Evolutionary conservation across 148 eudicot species (phyloP).

Genomic region (Chenopodium album): DNA sequence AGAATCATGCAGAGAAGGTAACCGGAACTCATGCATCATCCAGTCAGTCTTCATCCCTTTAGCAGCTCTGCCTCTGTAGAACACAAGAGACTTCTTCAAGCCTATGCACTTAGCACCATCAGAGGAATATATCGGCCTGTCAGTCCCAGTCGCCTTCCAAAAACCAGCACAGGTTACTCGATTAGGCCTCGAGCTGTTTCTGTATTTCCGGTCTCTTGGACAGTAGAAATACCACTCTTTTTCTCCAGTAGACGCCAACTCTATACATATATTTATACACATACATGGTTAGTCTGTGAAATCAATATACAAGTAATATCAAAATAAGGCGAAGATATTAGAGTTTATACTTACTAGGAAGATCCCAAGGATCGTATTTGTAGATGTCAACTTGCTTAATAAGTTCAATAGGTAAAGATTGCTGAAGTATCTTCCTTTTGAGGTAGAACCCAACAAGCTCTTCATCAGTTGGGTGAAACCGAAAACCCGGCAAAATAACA

Average conservation of each 20-base stretch:
- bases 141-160: slow-evolving; percentile 98
- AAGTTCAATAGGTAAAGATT: slow-evolving; percentile 70
- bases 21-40: slow-evolving; percentile 99
- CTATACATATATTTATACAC: slow-evolving; percentile 26
- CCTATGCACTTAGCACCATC: slow-evolving; percentile 77
- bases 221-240: slow-evolving; percentile 97
- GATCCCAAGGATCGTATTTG: slow-evolving; percentile 96
- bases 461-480: slow-evolving; percentile 96
- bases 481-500: slow-evolving; percentile 75
- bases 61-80: slow-evolving; percentile 93
- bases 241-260: slow-evolving; percentile 81
- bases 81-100: slow-evolving; percentile 89
- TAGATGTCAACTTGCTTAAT: slow-evolving; percentile 90
- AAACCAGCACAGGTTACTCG: slow-evolving; percentile 90
- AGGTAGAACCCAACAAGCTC: slow-evolving; percentile 92
- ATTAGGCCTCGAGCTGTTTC: slow-evolving; percentile 86
- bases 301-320: too few relatives aligned
- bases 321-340: background rate
- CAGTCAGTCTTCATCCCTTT: slow-evolving; percentile 91
- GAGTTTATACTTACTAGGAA: slow-evolving; percentile 83
- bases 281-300: background rate
- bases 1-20: slow-evolving; percentile 66
- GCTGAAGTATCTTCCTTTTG: slow-evolving; percentile 67
- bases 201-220: slow-evolving; percentile 86
- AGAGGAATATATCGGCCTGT: slow-evolving; percentile 76